These are phyloP conservation scores for Ilex aquifolium DNA, from an alignment of 257 asterid species.

Conservation along the genomic window DNA sequence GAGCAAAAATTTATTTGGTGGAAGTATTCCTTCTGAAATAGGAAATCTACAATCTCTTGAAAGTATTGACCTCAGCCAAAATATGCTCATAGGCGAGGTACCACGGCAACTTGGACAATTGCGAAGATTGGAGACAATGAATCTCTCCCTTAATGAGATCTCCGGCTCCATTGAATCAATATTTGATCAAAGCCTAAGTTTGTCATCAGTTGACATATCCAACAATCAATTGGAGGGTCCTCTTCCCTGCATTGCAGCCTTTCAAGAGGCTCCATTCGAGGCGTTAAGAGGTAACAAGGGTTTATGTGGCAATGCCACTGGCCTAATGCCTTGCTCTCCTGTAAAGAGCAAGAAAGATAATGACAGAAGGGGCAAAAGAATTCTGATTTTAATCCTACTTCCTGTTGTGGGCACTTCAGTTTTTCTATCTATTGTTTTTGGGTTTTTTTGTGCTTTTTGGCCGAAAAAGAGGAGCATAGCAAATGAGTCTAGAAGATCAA, in stretches of 20 bases:
- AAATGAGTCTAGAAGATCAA: no score
- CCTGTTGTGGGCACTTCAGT: no score
- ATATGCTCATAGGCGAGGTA: slow-evolving; percentile 24
- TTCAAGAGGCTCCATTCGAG: slow-evolving; percentile 14
- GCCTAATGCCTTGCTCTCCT: slow-evolving; percentile 21
- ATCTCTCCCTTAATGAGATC: slow-evolving; percentile 33
- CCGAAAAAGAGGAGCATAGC: no score
- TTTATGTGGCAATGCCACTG: slow-evolving; percentile 19
- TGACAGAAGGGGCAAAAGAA: no score
- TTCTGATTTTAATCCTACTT: no score
- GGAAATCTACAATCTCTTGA: background rate
- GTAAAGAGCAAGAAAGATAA: no score
- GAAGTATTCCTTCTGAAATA: background rate
- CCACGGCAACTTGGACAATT: slow-evolving; percentile 18
- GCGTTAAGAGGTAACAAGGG: slow-evolving; percentile 11
- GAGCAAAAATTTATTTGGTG: background rate
- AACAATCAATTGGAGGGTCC: slow-evolving; percentile 38
- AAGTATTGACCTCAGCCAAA: slow-evolving; percentile 27
- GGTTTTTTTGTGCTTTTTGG: no score
- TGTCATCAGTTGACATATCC: slow-evolving; percentile 23
- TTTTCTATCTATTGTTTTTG: no score
- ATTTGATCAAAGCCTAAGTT: slow-evolving; percentile 9
- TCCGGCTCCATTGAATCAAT: slow-evolving; percentile 14
- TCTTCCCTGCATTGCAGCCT: slow-evolving; percentile 26
- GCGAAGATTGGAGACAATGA: slow-evolving; percentile 13